Evolutionary conservation across 345 rosid species (phyloP).

Genomic region (Rhizophora apiculata): DNA sequence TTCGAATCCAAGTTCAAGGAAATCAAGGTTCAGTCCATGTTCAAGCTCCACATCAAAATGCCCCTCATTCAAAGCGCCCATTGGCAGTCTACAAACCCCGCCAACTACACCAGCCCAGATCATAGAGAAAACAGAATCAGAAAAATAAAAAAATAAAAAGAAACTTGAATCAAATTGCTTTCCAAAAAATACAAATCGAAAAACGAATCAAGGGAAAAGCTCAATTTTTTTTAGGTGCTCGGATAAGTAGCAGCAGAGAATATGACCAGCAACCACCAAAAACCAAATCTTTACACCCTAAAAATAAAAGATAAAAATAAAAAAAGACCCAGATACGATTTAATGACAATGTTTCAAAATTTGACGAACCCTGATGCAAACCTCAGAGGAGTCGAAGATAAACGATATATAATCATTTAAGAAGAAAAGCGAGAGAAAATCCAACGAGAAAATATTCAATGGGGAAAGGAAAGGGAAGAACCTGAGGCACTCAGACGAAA

Average conservation of each 20-base stretch:
- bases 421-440: background rate
- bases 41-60: slow-evolving; percentile 57
- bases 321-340: background rate
- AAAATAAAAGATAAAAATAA: background rate
- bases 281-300: slow-evolving; percentile 6
- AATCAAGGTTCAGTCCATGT: slow-evolving; percentile 45
- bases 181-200: background rate
- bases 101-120: slow-evolving; percentile 12
- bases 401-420: background rate
- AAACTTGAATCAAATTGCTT: background rate
- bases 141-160: background rate
- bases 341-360: background rate
- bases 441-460: background rate
- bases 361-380: slow-evolving; percentile 10
- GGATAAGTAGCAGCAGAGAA: background rate
- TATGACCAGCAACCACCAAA: background rate
- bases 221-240: background rate
- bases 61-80: slow-evolving; percentile 78
- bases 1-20: slow-evolving; percentile 45
- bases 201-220: background rate
- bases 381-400: background rate
- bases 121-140: slow-evolving; percentile 21
- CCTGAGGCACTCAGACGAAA: background rate
- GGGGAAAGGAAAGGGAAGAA: background rate
- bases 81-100: slow-evolving; percentile 36